Evolutionary conservation across 176 grass and related monocot species (phyloP).

Genomic region (Tillandsia leiboldiana): DNA sequence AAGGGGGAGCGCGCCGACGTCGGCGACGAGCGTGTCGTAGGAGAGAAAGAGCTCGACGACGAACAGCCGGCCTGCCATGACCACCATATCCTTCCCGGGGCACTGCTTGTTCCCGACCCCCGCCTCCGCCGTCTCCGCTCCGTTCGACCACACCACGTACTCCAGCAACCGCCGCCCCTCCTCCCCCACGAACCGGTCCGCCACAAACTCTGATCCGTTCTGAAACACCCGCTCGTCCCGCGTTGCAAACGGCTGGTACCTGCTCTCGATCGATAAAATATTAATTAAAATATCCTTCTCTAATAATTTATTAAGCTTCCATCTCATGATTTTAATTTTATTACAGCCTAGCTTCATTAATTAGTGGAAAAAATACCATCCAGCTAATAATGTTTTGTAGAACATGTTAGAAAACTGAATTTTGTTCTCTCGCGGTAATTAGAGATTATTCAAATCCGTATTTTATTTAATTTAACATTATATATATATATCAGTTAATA

Average conservation of each 20-base stretch:
- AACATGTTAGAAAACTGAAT: too few relatives aligned
- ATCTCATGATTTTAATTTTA: too few relatives aligned
- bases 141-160: constrained; percentile 90
- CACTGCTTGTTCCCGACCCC: constrained; percentile 68
- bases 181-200: constrained; percentile 40
- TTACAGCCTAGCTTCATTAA: too few relatives aligned
- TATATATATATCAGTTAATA: too few relatives aligned
- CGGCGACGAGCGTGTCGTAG: constrained; percentile 51
- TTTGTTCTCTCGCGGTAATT: too few relatives aligned
- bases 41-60: constrained; percentile 62
- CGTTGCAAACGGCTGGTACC: constrained; percentile 54
- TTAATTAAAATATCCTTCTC: too few relatives aligned
- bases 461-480: too few relatives aligned
- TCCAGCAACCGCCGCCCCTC: constrained; percentile 25
- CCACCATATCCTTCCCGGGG: constrained; percentile 57
- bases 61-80: constrained; percentile 41
- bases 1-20: constrained; percentile 16
- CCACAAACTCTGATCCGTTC: constrained; percentile 31
- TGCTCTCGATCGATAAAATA: too few relatives aligned
- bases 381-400: too few relatives aligned
- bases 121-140: constrained; percentile 41
- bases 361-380: too few relatives aligned
- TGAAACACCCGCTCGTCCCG: constrained; percentile 53
- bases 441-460: too few relatives aligned
- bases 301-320: too few relatives aligned